A percentile compares a stretch with the other conserved stretches of the same genome.
phyloP scores from a whole-genome alignment of 2,329 filamentous ascomycete species.

The Apiospora arundinis region DNA sequence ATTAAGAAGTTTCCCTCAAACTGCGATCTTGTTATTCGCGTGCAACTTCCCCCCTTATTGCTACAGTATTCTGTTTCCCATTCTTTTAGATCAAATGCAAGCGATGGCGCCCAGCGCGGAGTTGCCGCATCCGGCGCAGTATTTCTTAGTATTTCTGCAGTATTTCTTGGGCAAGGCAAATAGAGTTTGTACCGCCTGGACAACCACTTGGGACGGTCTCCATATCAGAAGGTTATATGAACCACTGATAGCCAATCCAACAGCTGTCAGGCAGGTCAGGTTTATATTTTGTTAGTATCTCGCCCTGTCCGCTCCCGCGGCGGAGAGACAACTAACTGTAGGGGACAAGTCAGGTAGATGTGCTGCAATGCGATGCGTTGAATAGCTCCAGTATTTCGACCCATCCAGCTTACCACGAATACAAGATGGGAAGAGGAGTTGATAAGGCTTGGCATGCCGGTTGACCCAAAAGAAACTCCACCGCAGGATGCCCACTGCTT shows the following conservation, averaged over 20 bases:
- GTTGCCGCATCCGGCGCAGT: neutral
- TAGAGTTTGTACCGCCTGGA: conserved; percentile 7
- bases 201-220: neutral
- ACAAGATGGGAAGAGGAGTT: conserved; percentile 5
- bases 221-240: conserved; percentile 2
- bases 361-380: neutral
- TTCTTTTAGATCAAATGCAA: neutral
- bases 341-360: neutral
- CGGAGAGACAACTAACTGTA: neutral
- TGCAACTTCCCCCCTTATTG: neutral
- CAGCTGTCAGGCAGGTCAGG: neutral
- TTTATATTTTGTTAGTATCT: neutral
- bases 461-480: conserved; percentile 7
- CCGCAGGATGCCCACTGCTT: neutral
- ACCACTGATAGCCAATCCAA: conserved; percentile 7
- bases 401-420: neutral
- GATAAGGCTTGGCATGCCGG: neutral
- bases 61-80: neutral
- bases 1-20: neutral
- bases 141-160: neutral
- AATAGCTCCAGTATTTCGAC: neutral
- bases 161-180: neutral
- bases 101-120: conserved; percentile 5
- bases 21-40: neutral
- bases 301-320: neutral